These are phyloP conservation scores for Aspergillus steynii DNA, from an alignment of 495 filamentous ascomycete genomes.

Conservation along the genomic window DNA sequence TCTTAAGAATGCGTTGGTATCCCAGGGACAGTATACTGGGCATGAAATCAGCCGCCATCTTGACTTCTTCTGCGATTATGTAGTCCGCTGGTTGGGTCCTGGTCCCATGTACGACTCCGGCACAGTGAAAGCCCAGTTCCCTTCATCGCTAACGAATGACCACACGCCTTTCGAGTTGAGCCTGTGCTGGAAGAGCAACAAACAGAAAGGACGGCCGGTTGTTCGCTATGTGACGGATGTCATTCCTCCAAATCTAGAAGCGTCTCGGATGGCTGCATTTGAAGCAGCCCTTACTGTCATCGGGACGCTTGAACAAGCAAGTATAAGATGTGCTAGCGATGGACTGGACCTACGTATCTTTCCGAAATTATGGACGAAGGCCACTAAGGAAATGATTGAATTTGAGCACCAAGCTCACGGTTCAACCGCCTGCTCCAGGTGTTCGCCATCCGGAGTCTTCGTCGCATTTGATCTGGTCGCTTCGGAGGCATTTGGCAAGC, in stretches of 20 bases:
- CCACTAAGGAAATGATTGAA: neutral
- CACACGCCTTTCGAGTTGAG: conserved; percentile 12
- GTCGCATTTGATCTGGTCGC: conserved; percentile 3
- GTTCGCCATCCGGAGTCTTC: conserved; percentile 4
- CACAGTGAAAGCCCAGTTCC: neutral
- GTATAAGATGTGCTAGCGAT: neutral
- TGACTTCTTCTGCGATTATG: neutral
- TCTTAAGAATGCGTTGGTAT: neutral
- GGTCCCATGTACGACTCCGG: neutral
- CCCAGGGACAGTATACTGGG: neutral
- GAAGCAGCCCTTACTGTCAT: neutral
- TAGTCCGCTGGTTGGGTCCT: neutral
- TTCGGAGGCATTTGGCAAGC: conserved; percentile 1
- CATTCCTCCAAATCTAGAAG: neutral
- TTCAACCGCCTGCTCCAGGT: neutral
- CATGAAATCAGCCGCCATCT: neutral
- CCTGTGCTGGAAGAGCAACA: conserved; percentile 5
- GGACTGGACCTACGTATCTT: neutral
- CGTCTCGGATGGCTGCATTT: conserved; percentile 1
- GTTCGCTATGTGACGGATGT: conserved; percentile 9
- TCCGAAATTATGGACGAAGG: neutral
- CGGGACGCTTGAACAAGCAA: neutral
- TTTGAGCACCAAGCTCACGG: neutral
- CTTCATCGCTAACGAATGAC: conserved; percentile 4
- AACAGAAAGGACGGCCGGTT: conserved; percentile 4